Evolutionary conservation across 192 early-diverging fungal species (phyloP).

Genomic region (Backusella parvicylindrica): DNA sequence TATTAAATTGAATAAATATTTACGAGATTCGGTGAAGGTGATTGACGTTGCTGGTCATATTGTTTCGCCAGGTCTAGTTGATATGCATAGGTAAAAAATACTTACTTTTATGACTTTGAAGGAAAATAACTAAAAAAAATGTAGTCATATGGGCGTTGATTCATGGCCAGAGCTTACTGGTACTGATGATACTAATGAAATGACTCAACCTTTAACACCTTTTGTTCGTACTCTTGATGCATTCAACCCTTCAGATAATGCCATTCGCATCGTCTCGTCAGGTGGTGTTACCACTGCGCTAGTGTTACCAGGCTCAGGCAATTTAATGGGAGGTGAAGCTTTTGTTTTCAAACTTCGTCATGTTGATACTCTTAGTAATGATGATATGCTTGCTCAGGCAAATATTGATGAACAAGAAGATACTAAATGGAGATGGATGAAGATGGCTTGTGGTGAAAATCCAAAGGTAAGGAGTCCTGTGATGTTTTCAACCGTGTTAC

Average conservation of each 20-base stretch:
- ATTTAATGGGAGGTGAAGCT: conserved; percentile 76
- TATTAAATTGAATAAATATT: not conserved
- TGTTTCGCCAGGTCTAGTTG: conserved; percentile 59
- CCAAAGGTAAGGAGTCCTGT: conserved; percentile 38
- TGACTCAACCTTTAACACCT: conserved; percentile 55
- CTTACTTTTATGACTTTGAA: too few species aligned
- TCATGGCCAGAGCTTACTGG: conserved; percentile 61
- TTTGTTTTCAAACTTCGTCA: conserved; percentile 63
- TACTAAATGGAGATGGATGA: conserved; percentile 65
- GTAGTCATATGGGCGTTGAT: conserved; percentile 61
- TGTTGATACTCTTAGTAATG: conserved; percentile 48
- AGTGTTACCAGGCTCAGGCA: conserved; percentile 70
- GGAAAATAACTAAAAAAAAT: not conserved
- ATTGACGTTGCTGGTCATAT: conserved; percentile 51
- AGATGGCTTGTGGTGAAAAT: conserved; percentile 86
- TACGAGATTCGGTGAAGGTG: conserved; percentile 15
- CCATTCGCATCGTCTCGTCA: conserved; percentile 53
- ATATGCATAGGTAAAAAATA: conserved; percentile 35
- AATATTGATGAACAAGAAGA: conserved; percentile 47
- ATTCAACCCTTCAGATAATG: conserved; percentile 63
- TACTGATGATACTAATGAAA: conserved; percentile 65
- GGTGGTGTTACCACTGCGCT: conserved; percentile 77
- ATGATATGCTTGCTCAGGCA: conserved; percentile 58
- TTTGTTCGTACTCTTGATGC: conserved; percentile 66
- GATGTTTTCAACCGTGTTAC: not conserved